Percentiles rank a stretch among this genome's conserved stretches.
phyloP scores from a whole-genome alignment of 108 stramenopile species.

The Pelagomonas calceolata region DNA sequence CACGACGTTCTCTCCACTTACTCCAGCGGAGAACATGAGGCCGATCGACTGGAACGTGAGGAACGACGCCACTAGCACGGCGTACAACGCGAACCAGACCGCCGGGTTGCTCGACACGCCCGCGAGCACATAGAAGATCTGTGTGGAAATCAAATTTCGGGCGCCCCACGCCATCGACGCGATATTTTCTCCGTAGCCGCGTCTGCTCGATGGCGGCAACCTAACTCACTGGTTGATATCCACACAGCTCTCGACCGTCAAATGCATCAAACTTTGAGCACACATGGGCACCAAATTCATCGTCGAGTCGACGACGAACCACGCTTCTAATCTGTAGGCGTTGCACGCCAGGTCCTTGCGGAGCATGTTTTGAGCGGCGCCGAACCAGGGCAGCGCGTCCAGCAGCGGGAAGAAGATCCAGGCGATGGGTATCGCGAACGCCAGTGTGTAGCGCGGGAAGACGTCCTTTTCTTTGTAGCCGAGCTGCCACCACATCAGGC shows the following conservation, averaged over 20 bases:
- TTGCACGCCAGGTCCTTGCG: not conserved
- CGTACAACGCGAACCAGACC: not conserved
- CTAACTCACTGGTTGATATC: no score
- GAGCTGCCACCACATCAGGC: not conserved
- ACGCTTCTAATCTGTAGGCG: not conserved
- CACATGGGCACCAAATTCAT: not conserved
- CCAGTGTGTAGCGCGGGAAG: not conserved
- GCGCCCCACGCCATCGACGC: no score
- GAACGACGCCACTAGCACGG: not conserved
- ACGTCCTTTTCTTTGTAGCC: not conserved
- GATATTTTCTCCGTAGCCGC: no score
- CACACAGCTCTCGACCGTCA: no score
- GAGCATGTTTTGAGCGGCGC: not conserved
- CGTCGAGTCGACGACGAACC: not conserved
- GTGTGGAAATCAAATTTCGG: no score
- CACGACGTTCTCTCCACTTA: not conserved
- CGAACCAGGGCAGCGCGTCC: not conserved
- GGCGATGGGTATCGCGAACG: not conserved
- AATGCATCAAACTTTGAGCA: not conserved
- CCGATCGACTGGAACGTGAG: not conserved
- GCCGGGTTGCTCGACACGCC: not conserved
- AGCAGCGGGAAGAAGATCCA: constrained; percentile 3
- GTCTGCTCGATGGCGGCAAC: no score
- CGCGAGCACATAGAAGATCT: not conserved
- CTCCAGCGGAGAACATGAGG: not conserved